Base-by-base conservation (phyloP, 179 eudicot species). In the Spergularia azorica region DNA sequence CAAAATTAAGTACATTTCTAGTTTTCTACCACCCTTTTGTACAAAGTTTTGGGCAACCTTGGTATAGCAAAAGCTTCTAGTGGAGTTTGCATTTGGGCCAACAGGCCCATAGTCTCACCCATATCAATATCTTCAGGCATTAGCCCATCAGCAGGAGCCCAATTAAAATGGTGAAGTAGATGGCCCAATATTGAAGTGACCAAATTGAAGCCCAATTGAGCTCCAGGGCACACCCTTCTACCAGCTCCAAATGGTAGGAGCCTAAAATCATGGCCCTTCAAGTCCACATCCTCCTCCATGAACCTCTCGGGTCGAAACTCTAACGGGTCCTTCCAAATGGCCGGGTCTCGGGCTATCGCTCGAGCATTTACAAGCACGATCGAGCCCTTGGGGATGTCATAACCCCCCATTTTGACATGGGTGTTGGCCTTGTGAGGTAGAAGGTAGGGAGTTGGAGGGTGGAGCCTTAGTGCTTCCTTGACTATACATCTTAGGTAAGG, bases 281-380 rank as follows among this genome's bases (percentile, higher is more conserved):
- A 76, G 51, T 91, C 91, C 14, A 91, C 90, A 82, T 91, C 93
- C 66, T 88, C 91, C 69, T 88, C 89, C 15, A 84, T 41, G 76
- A 88, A 91, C 78, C 97, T 79, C 58, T 91, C 96, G 0, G 96
- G 96, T 8, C 89, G 73, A 61, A 90, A 91, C 68, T 90, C 90
- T 9, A 77, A 48, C 6, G 93, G 92, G 69, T 66, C 75, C 67
- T 83, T 82, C 96, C 93, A 91, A 17, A 82, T 72, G 0, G 70
- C 39, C 0, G 96, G 89, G 18, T 91, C 96, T 5, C 89, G 92
- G 9, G 89, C 92, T 9, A 91, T 82, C 7, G 92, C 90, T 88
- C 90, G 84, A n/a, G 86, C 85, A 14, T 91, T 91, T 4, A 88
- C 82, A 14, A 84, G 87, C 56, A 91, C 85, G 54, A 70, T 85